A percentile compares a stretch with the other conserved stretches of the same genome.
phyloP scores from a whole-genome alignment of 345 rosid genomes.

The Eutrema japonicum region DNA sequence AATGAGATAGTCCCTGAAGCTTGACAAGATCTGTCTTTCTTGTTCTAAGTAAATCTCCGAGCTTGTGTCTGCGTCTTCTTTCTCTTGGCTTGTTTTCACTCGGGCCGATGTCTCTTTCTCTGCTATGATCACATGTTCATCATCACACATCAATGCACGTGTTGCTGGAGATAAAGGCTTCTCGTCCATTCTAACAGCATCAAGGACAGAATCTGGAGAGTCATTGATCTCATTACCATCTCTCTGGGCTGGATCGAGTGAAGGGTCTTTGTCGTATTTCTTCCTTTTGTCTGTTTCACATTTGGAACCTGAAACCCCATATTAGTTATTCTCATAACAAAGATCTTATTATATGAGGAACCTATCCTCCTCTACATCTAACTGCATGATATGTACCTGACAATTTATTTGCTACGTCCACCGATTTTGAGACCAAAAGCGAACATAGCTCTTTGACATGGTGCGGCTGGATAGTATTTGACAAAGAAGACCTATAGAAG shows the following conservation, averaged over 20 bases:
- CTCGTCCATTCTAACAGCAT: slow-evolving; percentile 38
- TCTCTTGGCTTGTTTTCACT: slow-evolving; percentile 35
- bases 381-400: slow-evolving; percentile 50
- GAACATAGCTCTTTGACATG: slow-evolving; percentile 65
- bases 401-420: slow-evolving; percentile 49
- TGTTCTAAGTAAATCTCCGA: slow-evolving; percentile 55
- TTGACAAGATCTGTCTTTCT: slow-evolving; percentile 58
- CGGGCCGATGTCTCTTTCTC: slow-evolving; percentile 36
- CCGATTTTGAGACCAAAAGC: slow-evolving; percentile 56
- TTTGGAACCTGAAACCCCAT: slow-evolving; percentile 24
- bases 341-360: slow-evolving; percentile 16
- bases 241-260: slow-evolving; percentile 36
- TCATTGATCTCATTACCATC: slow-evolving; percentile 39
- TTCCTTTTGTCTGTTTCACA: slow-evolving; percentile 24
- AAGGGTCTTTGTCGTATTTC: slow-evolving; percentile 31
- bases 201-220: slow-evolving; percentile 38
- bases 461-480: slow-evolving; percentile 55
- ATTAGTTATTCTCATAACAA: slow-evolving; percentile 12
- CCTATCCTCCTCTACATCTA: slow-evolving; percentile 4
- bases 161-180: slow-evolving; percentile 57
- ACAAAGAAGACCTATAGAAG: slow-evolving; percentile 62
- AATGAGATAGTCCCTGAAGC: slow-evolving; percentile 59
- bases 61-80: slow-evolving; percentile 40
- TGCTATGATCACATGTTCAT: slow-evolving; percentile 47
- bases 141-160: slow-evolving; percentile 70